Evolutionary conservation across 805 yeast genomes (phyloP).

Genomic region (Kregervanrija delftensis): DNA sequence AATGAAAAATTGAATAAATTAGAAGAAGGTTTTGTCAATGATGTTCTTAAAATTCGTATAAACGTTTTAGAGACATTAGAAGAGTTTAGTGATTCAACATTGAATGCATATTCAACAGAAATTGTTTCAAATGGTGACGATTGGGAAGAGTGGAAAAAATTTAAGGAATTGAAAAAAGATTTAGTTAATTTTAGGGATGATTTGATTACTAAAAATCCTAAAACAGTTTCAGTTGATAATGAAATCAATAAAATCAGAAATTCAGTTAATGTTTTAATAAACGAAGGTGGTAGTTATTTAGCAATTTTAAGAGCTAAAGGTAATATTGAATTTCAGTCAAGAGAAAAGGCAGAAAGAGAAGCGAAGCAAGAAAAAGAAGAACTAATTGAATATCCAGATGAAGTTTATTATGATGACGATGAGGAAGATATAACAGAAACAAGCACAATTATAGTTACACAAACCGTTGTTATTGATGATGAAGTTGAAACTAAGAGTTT

Average conservation of each 20-base stretch:
- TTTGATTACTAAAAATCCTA: conserved; percentile 31
- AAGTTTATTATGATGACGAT: neutral
- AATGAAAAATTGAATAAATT: conserved; percentile 25
- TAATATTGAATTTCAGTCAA: conserved; percentile 47
- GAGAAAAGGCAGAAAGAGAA: conserved; percentile 39
- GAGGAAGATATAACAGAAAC: conserved; percentile 10
- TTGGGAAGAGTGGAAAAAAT: conserved; percentile 57
- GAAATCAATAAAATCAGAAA: conserved; percentile 32
- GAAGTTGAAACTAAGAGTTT: neutral
- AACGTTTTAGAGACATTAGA: conserved; percentile 59
- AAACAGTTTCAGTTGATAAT: conserved; percentile 23
- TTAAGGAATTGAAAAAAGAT: conserved; percentile 47
- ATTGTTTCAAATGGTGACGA: conserved; percentile 39
- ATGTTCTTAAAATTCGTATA: conserved; percentile 27
- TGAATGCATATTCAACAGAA: conserved; percentile 57
- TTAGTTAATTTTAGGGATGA: conserved; percentile 50
- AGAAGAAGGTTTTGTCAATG: conserved; percentile 28
- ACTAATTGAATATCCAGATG: conserved; percentile 3
- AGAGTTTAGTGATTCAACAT: conserved; percentile 64
- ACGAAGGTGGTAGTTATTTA: conserved; percentile 58
- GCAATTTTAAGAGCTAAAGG: conserved; percentile 52
- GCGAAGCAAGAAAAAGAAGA: conserved; percentile 6
- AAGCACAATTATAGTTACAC: conserved; percentile 1
- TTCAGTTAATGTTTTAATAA: conserved; percentile 42
- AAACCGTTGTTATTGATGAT: neutral